Percentiles rank a stretch among this genome's conserved stretches.
phyloP scores from a whole-genome alignment of 306 rosid genomes.

The Lathyrus tuberosus region DNA sequence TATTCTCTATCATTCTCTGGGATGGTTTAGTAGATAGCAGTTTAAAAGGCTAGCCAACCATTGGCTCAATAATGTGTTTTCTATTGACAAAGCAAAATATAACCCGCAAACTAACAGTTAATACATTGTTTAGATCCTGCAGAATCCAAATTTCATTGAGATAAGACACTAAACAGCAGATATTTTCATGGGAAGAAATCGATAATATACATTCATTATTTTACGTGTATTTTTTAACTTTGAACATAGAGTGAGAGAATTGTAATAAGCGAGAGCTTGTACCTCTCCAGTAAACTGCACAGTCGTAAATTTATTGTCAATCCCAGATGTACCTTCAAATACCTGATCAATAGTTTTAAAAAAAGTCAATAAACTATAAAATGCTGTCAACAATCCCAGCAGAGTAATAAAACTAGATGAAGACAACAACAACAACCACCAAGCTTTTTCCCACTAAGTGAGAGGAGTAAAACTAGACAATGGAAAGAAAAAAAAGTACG shows the following conservation, averaged over 20 bases:
- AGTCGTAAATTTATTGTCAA: constrained; percentile 94
- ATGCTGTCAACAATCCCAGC: background rate
- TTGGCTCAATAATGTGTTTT: constrained; percentile 9
- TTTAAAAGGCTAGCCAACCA: constrained; percentile 7
- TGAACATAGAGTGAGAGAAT: constrained; percentile 8
- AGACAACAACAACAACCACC: too few relatives aligned
- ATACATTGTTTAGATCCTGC: background rate
- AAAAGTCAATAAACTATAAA: constrained; percentile 22
- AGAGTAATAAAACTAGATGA: constrained; percentile 23
- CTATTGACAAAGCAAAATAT: constrained; percentile 8
- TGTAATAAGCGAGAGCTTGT: constrained; percentile 35
- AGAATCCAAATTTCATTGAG: background rate
- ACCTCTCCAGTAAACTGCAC: constrained; percentile 99
- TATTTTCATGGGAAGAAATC: background rate
- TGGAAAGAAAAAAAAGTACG: too few relatives aligned
- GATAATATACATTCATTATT: background rate
- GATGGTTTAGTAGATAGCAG: constrained; percentile 17
- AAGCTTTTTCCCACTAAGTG: too few relatives aligned
- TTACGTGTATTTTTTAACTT: constrained; percentile 14
- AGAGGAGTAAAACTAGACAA: too few relatives aligned
- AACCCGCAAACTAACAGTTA: constrained; percentile 11
- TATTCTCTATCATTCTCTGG: background rate
- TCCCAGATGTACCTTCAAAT: constrained; percentile 99
- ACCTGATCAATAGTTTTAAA: constrained; percentile 56
- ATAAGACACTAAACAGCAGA: constrained; percentile 16